Base-by-base conservation (phyloP, 2,329 filamentous ascomycete species). In the Didymella pomorum region DNA sequence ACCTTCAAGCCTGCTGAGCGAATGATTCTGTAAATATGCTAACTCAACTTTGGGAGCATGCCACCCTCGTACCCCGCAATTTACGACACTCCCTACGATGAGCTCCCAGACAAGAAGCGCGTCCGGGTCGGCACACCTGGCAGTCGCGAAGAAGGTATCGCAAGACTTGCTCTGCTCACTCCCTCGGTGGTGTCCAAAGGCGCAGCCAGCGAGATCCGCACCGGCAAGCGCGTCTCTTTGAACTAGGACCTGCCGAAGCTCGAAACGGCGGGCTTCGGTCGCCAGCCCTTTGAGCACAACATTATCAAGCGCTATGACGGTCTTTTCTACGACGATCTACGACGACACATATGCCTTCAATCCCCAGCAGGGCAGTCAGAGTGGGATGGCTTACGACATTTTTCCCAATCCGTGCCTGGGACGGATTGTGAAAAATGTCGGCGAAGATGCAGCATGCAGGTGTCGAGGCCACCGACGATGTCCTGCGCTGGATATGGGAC, bases 171-270 rank as follows among this genome's bases (percentile, higher is more conserved):
- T 0, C 78, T 86, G 1, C 75, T 86, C 16, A 86, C 83, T 0
- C 81, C 82, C 2, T 79, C 83, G 1, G 70, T 81, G 1, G 81
- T 85, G 10, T 79, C 80, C 6, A 74, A 75, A 23, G 78, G 82
- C 1, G 82, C 83, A 14, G 71, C 76, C 12, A 72, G 73, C 2
- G 79, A 83, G 64, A 84, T 86, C 63, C 76, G 75, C 33, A 82
- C 79, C 1, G 83, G 84, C 7, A 72, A 71, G 12, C 77, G 83
- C 14, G 79, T 84, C 8, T 79, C 79, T 1, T 73, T 86, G 20
- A 78, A 77, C n/a, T 86, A 83, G 83, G 80, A 83, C 31, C 66
- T 86, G 66, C 81, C 75, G 3, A 85, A 85, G 66, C 70, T 85
- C 4, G 83, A 85, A 58, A 76, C 79, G 60, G 80, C 83, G 12